Percentiles rank a stretch among this genome's conserved stretches.
phyloP scores from a whole-genome alignment of 192 early-diverging fungal genomes.

The Spizellomyces sp. region DNA sequence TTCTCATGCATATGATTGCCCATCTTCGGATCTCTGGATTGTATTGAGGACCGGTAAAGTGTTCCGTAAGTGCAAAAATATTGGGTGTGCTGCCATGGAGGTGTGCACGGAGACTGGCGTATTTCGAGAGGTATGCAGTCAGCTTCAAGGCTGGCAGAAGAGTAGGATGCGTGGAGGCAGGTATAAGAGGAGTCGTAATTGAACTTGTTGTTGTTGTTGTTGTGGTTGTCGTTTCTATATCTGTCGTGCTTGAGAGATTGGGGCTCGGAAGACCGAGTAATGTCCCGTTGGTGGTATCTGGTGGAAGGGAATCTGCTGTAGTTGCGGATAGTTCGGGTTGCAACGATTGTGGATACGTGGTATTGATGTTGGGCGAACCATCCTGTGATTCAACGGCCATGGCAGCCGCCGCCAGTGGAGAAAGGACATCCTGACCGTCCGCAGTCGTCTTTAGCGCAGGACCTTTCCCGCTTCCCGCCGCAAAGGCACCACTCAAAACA shows the following conservation, averaged over 20 bases:
- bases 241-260: neutral
- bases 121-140: conserved; percentile 88
- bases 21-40: conserved; percentile 28
- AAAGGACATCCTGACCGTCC: no score
- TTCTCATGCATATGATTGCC: conserved; percentile 38
- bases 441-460: no score
- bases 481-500: conserved; percentile 53
- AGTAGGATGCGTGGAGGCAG: conserved; percentile 5
- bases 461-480: neutral
- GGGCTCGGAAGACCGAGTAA: no score
- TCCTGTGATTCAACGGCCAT: no score
- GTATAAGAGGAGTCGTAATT: conserved; percentile 1
- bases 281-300: conserved; percentile 10
- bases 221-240: conserved; percentile 9
- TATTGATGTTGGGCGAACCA: neutral
- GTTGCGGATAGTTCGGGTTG: conserved; percentile 2
- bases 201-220: conserved; percentile 22
- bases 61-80: conserved; percentile 30
- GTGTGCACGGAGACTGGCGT: conserved; percentile 73
- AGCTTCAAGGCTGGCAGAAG: conserved; percentile 82
- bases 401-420: no score
- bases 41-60: conserved; percentile 21
- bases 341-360: neutral
- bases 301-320: conserved; percentile 8
- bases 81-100: conserved; percentile 32